These are phyloP conservation scores for Piloderma croceum DNA, from an alignment of 768 basidiomycete genomes.

Conservation along the genomic window DNA sequence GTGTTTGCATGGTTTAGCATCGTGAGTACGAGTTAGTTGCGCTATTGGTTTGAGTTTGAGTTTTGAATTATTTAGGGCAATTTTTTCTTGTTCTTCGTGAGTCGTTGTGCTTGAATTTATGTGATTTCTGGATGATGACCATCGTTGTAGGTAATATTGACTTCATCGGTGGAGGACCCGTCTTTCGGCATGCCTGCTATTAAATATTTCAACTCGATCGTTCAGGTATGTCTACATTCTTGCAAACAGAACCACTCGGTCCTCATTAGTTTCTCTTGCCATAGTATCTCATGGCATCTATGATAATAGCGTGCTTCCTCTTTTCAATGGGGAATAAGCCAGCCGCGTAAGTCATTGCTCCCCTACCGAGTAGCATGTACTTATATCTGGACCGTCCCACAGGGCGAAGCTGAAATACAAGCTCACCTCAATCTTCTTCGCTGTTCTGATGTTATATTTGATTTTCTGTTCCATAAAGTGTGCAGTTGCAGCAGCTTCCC, in stretches of 20 bases:
- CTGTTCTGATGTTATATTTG: slow-evolving; percentile 78
- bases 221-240: slow-evolving; percentile 48
- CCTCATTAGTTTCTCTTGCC: background rate
- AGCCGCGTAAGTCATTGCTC: slow-evolving; percentile 48
- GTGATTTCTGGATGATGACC: background rate
- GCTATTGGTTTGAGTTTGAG: background rate
- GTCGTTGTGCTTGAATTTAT: slow-evolving; percentile 21
- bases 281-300: slow-evolving; percentile 78
- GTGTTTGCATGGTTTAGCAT: slow-evolving; percentile 92
- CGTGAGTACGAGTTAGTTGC: slow-evolving; percentile 38
- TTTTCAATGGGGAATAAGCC: slow-evolving; percentile 97
- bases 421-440: slow-evolving; percentile 65
- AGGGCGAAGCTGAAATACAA: slow-evolving; percentile 87
- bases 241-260: background rate
- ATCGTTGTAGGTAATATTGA: slow-evolving; percentile 65
- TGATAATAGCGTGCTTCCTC: slow-evolving; percentile 85
- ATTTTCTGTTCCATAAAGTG: slow-evolving; percentile 78
- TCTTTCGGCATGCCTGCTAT: slow-evolving; percentile 62
- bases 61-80: slow-evolving; percentile 57
- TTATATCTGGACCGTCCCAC: slow-evolving; percentile 5
- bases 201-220: slow-evolving; percentile 65
- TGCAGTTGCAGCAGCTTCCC: slow-evolving; percentile 61
- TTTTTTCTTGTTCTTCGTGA: slow-evolving; percentile 89
- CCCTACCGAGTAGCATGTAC: slow-evolving; percentile 11
- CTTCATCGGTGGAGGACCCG: slow-evolving; percentile 77